A percentile compares a stretch with the other conserved stretches of the same genome.
phyloP scores from a whole-genome alignment of 306 rosid species.

The Fragaria iinumae region DNA sequence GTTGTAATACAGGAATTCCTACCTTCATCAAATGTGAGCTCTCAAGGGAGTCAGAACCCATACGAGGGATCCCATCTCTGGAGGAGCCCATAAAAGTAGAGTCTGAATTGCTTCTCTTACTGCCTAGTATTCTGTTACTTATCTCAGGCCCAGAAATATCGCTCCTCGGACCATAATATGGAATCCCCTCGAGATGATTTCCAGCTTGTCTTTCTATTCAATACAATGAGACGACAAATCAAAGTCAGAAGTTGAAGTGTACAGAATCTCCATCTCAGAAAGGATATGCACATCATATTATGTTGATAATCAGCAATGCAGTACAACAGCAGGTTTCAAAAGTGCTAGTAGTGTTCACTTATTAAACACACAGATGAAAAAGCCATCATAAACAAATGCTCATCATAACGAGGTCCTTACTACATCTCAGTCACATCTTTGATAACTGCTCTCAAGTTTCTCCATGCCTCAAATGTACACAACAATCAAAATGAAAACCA shows the following conservation, averaged over 20 bases:
- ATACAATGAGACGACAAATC: constrained; percentile 35
- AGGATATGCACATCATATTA: constrained; percentile 14
- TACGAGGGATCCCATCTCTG: constrained; percentile 59
- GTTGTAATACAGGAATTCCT: constrained; percentile 9
- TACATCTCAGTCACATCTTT: constrained; percentile 1
- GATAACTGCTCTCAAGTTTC: constrained; percentile 18
- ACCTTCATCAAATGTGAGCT: constrained; percentile 85
- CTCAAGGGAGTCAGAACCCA: constrained; percentile 66
- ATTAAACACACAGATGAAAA: constrained; percentile 11
- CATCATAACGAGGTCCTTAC: constrained; percentile 21
- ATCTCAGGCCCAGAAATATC: constrained; percentile 73
- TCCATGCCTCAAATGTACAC: constrained; percentile 15
- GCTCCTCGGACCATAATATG: constrained; percentile 76
- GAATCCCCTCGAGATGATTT: constrained; percentile 86
- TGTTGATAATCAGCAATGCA: constrained; percentile 16
- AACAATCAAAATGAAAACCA: constrained; percentile 10
- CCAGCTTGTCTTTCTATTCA: constrained; percentile 66
- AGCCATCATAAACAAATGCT: constrained; percentile 6
- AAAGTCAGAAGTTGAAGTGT: constrained; percentile 16
- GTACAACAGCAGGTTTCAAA: neutral
- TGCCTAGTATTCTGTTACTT: constrained; percentile 64
- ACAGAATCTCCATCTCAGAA: constrained; percentile 17
- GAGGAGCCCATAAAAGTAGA: constrained; percentile 69
- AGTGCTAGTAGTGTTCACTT: constrained; percentile 10
- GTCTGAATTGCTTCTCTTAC: constrained; percentile 83